Conservation (phyloP, 306 rosid species). For the Rubus parviflorus region DNA sequence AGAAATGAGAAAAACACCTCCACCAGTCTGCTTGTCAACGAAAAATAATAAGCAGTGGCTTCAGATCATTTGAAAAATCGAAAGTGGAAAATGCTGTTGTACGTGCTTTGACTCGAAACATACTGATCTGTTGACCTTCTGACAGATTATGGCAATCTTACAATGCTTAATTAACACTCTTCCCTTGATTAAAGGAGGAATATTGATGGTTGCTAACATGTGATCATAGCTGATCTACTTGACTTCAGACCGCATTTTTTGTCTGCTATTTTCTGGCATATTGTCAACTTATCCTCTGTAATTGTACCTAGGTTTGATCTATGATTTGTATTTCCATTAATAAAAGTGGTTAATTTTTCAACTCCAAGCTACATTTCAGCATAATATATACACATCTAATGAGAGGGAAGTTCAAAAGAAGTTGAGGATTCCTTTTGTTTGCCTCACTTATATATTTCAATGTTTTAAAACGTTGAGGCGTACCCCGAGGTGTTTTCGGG, state of each 20-base stretch:
- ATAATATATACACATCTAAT: too few species aligned
- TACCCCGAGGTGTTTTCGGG: too few species aligned
- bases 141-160: neutral
- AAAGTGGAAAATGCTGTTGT: slow-evolving; percentile 13
- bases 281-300: slow-evolving; percentile 1
- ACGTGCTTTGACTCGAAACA: slow-evolving; percentile 73
- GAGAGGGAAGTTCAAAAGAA: too few species aligned
- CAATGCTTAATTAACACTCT: neutral
- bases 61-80: neutral
- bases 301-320: neutral
- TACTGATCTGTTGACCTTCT: slow-evolving; percentile 9
- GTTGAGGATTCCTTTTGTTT: too few species aligned
- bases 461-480: too few species aligned
- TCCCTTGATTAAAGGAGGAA: neutral
- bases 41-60: slow-evolving; percentile 53
- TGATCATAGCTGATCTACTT: neutral
- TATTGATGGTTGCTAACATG: neutral
- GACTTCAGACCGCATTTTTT: neutral
- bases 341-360: neutral
- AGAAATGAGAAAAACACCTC: slow-evolving; percentile 80
- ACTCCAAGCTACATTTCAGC: neutral
- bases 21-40: slow-evolving; percentile 47
- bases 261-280: neutral
- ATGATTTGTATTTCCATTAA: neutral
- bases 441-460: too few species aligned